Conservation (phyloP, 257 asterid genomes). For the Solanum tacnaense region DNA sequence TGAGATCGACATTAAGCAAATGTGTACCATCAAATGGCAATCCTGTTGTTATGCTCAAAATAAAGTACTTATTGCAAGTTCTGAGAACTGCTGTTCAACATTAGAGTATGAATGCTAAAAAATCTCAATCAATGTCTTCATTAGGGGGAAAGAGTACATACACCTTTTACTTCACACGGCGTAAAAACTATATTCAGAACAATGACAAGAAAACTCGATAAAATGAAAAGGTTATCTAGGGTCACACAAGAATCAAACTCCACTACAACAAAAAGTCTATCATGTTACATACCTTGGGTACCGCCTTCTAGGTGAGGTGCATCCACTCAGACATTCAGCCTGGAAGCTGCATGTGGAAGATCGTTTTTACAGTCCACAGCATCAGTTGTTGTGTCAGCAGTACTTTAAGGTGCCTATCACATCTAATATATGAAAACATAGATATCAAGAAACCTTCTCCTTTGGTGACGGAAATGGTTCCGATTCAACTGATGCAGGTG, state of each 20-base stretch:
- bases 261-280: background rate
- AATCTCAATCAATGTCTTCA: background rate
- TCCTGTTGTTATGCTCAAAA: background rate
- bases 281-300: background rate
- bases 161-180: background rate
- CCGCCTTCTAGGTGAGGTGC: background rate
- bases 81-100: background rate
- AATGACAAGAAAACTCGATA: background rate
- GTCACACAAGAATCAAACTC: background rate
- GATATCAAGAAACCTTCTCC: slow-evolving; percentile 22
- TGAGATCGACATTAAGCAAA: background rate
- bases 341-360: background rate
- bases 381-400: background rate
- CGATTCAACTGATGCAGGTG: slow-evolving; percentile 24
- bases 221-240: background rate
- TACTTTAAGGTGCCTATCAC: background rate
- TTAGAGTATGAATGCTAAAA: background rate
- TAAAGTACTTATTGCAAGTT: background rate
- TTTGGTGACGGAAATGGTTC: slow-evolving; percentile 5
- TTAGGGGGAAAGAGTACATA: background rate
- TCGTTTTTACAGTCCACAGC: background rate
- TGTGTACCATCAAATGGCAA: background rate
- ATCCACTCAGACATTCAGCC: background rate
- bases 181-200: background rate
- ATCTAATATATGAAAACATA: background rate